Conservation (phyloP, 169 alveolate species). For the Plasmodium ovale region DNA sequence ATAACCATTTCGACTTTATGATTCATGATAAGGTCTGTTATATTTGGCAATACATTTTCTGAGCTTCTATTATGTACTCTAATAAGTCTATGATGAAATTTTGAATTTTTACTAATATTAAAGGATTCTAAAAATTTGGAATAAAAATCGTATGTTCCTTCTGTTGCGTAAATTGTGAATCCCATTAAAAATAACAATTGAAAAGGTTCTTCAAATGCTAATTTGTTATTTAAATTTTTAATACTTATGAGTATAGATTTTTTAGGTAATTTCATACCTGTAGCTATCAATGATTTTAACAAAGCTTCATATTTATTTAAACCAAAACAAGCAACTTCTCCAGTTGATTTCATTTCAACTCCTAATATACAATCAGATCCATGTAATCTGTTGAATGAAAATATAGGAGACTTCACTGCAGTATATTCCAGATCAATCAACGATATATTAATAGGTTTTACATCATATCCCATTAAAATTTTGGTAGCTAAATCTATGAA, state of each 20-base stretch:
- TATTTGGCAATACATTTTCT: conserved; percentile 45
- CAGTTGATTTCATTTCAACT: conserved; percentile 93
- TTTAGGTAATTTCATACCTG: conserved; percentile 87
- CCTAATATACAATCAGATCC: conserved; percentile 92
- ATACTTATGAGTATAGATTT: conserved; percentile 79
- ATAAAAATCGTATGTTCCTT: conserved; percentile 82
- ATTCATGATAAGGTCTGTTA: conserved; percentile 77
- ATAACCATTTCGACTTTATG: conserved; percentile 83
- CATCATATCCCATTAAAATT: conserved; percentile 85
- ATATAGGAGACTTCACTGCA: conserved; percentile 90
- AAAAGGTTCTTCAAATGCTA: conserved; percentile 80
- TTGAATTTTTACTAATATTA: conserved; percentile 46
- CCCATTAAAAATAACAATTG: conserved; percentile 80
- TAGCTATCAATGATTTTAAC: conserved; percentile 89
- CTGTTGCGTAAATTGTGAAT: conserved; percentile 84
- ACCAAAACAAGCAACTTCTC: conserved; percentile 92
- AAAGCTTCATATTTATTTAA: conserved; percentile 89
- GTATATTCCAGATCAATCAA: conserved; percentile 90
- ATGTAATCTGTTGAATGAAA: conserved; percentile 89
- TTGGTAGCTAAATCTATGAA: conserved; percentile 90
- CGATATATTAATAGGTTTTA: conserved; percentile 87
- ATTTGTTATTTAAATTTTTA: conserved; percentile 80
- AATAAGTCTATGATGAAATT: conserved; percentile 77
- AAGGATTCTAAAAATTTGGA: conserved; percentile 66
- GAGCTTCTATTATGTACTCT: conserved; percentile 76